These are phyloP conservation scores for Nothophoma quercina DNA, from an alignment of 2,329 filamentous ascomycete genomes.

Conservation along the genomic window DNA sequence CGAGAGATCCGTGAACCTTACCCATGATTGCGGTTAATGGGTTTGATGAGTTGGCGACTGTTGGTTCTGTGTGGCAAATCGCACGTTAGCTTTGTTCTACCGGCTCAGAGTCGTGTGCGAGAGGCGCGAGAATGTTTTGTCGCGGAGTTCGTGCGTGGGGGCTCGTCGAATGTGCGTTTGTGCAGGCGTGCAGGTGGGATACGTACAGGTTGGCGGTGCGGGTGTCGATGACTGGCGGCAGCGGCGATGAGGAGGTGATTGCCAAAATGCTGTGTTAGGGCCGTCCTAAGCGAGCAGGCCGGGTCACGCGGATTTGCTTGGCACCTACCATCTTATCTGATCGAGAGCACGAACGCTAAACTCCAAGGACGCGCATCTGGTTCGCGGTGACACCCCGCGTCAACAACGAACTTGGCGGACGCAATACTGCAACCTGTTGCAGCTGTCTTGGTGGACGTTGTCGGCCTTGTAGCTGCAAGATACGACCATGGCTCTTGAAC, in stretches of 20 bases:
- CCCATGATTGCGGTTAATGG: conserved; percentile 72
- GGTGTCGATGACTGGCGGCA: conserved; percentile 42
- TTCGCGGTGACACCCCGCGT: conserved; percentile 3
- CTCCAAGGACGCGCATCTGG: not conserved
- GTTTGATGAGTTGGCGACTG: conserved; percentile 37
- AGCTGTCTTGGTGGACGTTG: not conserved
- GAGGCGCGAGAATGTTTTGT: conserved; percentile 10
- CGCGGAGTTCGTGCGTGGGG: conserved; percentile 12
- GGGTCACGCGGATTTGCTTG: conserved; percentile 35
- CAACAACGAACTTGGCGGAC: conserved; percentile 4
- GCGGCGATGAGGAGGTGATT: conserved; percentile 34
- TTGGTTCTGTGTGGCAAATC: conserved; percentile 45
- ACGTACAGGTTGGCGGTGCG: conserved; percentile 46
- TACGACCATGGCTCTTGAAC: not conserved
- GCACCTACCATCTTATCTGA: conserved; percentile 19
- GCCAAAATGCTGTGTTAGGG: conserved; percentile 32
- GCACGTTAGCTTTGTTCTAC: conserved; percentile 32
- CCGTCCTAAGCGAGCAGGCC: conserved; percentile 28
- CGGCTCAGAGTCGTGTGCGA: conserved; percentile 7
- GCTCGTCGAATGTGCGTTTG: conserved; percentile 6
- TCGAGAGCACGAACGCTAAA: conserved; percentile 13
- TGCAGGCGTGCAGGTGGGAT: conserved; percentile 21
- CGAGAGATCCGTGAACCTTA: conserved; percentile 93
- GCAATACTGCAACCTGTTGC: not conserved
- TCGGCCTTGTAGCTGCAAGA: not conserved